Evolutionary conservation across 2,329 filamentous ascomycete species (phyloP), one percentile per base, ranked within the genome.

Genomic region (Pseudocercospora fuligena): DNA sequence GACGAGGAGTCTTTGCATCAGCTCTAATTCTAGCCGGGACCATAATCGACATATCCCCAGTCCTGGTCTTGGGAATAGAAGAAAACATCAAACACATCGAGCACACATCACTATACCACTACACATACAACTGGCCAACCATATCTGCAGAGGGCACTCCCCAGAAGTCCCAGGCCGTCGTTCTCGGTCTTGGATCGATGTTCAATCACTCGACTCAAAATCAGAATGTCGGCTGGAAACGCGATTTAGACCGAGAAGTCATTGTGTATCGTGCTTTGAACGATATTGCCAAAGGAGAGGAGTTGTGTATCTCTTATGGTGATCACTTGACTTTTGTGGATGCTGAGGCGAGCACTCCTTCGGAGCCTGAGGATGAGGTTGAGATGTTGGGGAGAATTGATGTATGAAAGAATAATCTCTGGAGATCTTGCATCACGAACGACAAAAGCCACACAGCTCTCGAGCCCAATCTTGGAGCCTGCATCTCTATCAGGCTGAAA

Each of bases 151-250:
- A 62, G 11, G 8, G 40, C 12, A 49, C 67, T 31, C 53, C 57
- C 65, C 73, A 74, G 27, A 80, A 75, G 36, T 81, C 82, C 0
- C 85, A 87, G 76, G 86, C 84, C 9, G 76, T 88, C 1, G 79
- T 87, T 31, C 79, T 87, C 43, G 86, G 86, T 2, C 77, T 88
- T 0, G 86, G 86, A 16, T 83, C 80, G 63, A 86, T 88, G 83
- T 87, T 88, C 78, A 88, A 88, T 66, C 86, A 88, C 69, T 85
- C 84, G 2, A 77, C 75, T 0, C 70, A 77, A 11, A 69, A 80
- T 29, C 86, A 87, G 69, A 88, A 88, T 72, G 83, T 88, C 3
- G 84, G 82, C 2, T 88, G 85, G 85, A 80, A 80, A 68, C 78
- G 85, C 23, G 82, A 87, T 73, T 54, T 84, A 1, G 72, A 78